These are phyloP conservation scores for Citrus trifoliata DNA, from an alignment of 345 rosid species.

Conservation along the genomic window DNA sequence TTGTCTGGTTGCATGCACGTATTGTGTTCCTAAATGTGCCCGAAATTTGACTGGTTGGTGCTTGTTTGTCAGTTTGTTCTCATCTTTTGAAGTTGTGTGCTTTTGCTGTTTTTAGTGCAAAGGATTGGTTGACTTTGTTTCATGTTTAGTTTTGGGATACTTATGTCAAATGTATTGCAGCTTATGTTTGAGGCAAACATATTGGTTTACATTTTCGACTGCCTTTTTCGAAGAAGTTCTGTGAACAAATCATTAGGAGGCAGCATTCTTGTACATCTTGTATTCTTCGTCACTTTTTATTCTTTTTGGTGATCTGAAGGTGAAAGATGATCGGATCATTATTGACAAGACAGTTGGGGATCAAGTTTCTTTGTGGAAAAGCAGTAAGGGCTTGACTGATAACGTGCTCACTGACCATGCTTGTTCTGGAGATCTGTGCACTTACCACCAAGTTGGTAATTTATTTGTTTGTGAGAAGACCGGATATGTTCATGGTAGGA, in stretches of 20 bases:
- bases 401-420: slow-evolving; percentile 52
- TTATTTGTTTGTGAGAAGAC: slow-evolving; percentile 93
- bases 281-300: not conserved
- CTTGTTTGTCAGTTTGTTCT: not conserved
- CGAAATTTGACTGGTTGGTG: not conserved
- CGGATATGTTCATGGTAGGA: slow-evolving; percentile 84
- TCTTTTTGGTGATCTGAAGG: slow-evolving; percentile 35
- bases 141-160: not conserved
- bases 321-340: slow-evolving; percentile 71
- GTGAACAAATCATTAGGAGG: not conserved
- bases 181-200: not conserved
- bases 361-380: slow-evolving; percentile 76
- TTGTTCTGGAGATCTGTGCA: slow-evolving; percentile 80
- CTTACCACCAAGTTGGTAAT: slow-evolving; percentile 79
- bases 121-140: not conserved
- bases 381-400: slow-evolving; percentile 64
- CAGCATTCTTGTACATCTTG: not conserved
- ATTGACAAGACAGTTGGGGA: slow-evolving; percentile 91
- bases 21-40: not conserved
- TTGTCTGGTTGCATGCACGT: not conserved
- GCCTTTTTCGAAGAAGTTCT: not conserved
- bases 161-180: not conserved
- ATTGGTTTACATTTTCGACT: not conserved
- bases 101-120: not conserved
- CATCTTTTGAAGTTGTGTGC: not conserved